Conservation (phyloP, 2,329 filamentous ascomycete species). For the Plenodomus biglobosus region DNA sequence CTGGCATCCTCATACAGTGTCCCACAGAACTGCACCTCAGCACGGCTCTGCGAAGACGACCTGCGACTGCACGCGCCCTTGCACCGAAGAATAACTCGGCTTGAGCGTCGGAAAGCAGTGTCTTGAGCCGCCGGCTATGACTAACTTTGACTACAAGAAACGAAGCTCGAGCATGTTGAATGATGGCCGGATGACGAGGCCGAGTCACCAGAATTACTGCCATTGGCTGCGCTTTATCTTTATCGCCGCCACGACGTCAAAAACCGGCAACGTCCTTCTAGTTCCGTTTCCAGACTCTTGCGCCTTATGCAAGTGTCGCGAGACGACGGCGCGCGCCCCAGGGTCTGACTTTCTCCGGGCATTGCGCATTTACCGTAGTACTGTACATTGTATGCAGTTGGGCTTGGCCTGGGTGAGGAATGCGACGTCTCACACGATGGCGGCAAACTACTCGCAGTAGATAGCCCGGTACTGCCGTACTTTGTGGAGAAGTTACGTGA, state of each 20-base stretch:
- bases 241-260: slow-evolving; percentile 28
- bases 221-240: slow-evolving; percentile 28
- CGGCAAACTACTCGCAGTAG: slow-evolving; percentile 2
- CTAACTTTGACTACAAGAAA: slow-evolving; percentile 37
- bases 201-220: slow-evolving; percentile 17
- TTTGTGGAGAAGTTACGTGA: slow-evolving; percentile 18
- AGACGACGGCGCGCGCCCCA: slow-evolving; percentile 10
- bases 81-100: slow-evolving; percentile 3
- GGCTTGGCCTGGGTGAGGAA: slow-evolving; percentile 1
- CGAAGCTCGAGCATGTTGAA: slow-evolving; percentile 14
- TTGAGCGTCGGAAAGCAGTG: slow-evolving; percentile 8
- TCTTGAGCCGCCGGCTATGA: slow-evolving; percentile 10
- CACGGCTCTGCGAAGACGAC: slow-evolving; percentile 3
- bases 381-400: background rate
- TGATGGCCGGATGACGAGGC: slow-evolving; percentile 30
- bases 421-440: background rate
- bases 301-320: slow-evolving; percentile 20
- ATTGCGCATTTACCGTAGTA: too few relatives aligned
- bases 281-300: slow-evolving; percentile 10
- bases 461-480: too few relatives aligned
- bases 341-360: slow-evolving; percentile 11
- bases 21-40: slow-evolving; percentile 7
- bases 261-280: slow-evolving; percentile 14
- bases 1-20: background rate
- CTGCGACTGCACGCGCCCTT: too few relatives aligned